A percentile compares a stretch with the other conserved stretches of the same genome.
Conservation (phyloP, 495 filamentous ascomycete genomes). For the Oidiodendron maius region DNA sequence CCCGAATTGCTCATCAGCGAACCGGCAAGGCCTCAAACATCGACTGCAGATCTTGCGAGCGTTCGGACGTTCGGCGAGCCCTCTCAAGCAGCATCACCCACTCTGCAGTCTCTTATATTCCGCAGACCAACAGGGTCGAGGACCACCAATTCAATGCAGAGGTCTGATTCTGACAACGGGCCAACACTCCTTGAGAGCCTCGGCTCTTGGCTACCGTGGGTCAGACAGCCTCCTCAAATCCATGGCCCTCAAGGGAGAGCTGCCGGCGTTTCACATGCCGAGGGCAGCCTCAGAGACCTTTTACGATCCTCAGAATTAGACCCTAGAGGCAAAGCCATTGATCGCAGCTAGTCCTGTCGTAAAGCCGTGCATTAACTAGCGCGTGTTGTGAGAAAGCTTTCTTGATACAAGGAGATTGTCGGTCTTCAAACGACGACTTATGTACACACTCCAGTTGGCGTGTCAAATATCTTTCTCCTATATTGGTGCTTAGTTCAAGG, state of each 20-base stretch:
- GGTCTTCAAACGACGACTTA: background rate
- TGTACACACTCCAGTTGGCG: too few relatives aligned
- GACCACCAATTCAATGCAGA: conserved; percentile 16
- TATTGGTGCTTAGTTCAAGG: too few relatives aligned
- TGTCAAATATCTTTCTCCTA: too few relatives aligned
- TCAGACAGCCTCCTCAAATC: background rate
- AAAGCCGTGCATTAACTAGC: too few relatives aligned
- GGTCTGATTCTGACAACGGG: conserved; percentile 4
- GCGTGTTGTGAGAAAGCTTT: too few relatives aligned
- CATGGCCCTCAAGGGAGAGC: conserved; percentile 8
- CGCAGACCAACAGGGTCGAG: conserved; percentile 16
- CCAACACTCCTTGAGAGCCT: conserved; percentile 18
- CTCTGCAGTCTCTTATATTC: conserved; percentile 10
- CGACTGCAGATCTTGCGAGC: conserved; percentile 18
- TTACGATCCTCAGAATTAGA: conserved; percentile 19
- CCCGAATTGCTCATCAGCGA: conserved; percentile 34
- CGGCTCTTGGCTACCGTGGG: conserved; percentile 23
- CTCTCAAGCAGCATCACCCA: conserved; percentile 6
- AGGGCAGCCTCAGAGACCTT: conserved; percentile 23
- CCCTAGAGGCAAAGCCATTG: conserved; percentile 21
- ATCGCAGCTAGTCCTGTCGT: conserved; percentile 20
- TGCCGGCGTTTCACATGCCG: conserved; percentile 21
- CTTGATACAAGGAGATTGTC: too few relatives aligned
- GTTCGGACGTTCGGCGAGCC: conserved; percentile 5
- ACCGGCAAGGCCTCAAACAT: conserved; percentile 42